Conservation (phyloP, 495 filamentous ascomycete species). For the Cercophora sp. region DNA sequence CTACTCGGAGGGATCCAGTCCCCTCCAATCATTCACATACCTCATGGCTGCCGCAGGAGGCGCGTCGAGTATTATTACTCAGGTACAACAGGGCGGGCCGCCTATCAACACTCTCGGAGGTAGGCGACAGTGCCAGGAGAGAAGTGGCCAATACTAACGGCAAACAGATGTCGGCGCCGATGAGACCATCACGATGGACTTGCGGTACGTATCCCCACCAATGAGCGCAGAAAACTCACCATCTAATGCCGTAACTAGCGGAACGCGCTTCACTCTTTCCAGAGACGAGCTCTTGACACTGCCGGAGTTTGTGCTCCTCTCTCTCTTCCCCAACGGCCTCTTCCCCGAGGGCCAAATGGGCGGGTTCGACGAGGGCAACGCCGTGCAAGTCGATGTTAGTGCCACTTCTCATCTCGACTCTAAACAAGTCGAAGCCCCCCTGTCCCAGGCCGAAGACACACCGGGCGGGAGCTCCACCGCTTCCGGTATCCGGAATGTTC, state of each 20-base stretch:
- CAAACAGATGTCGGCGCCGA: slow-evolving; percentile 74
- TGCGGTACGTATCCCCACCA: too few relatives aligned
- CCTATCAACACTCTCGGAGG: slow-evolving; percentile 86
- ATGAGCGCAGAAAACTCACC: too few relatives aligned
- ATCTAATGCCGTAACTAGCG: slow-evolving; percentile 52
- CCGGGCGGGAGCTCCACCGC: background rate
- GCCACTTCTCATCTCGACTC: slow-evolving; percentile 10
- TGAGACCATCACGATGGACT: slow-evolving; percentile 91
- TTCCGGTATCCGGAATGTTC: slow-evolving; percentile 32
- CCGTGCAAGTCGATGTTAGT: slow-evolving; percentile 96
- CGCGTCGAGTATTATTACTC: slow-evolving; percentile 96
- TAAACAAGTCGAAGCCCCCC: background rate
- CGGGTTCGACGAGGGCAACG: slow-evolving; percentile 81
- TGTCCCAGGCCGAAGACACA: background rate
- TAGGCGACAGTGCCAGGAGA: slow-evolving; percentile 37
- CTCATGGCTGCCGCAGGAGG: slow-evolving; percentile 96
- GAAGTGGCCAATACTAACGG: slow-evolving; percentile 8
- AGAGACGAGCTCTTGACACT: slow-evolving; percentile 92
- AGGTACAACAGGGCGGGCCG: slow-evolving; percentile 90
- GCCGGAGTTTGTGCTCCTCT: slow-evolving; percentile 96
- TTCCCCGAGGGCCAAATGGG: slow-evolving; percentile 97
- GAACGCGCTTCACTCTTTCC: slow-evolving; percentile 87
- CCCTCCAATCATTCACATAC: slow-evolving; percentile 90
- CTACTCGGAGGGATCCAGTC: slow-evolving; percentile 90
- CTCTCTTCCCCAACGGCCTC: slow-evolving; percentile 95